Conservation (phyloP, 1,284 basidiomycete species). For the Sanghuangporus weigelae region DNA sequence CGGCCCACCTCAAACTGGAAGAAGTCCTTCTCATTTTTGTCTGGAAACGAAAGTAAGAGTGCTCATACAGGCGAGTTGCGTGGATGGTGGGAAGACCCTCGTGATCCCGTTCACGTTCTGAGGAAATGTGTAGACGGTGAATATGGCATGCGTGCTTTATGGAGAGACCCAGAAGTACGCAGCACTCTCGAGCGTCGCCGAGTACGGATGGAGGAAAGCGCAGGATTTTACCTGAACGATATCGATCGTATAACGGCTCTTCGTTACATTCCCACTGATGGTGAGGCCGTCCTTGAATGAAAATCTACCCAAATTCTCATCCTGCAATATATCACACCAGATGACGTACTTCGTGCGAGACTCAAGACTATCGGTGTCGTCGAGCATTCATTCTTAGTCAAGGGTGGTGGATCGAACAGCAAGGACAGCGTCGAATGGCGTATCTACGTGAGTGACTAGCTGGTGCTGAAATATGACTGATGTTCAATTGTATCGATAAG, state of each 20-base stretch:
- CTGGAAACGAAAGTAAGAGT: slow-evolving; percentile 54
- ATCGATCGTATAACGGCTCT: slow-evolving; percentile 72
- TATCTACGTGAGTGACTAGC: slow-evolving; percentile 40
- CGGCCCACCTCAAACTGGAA: slow-evolving; percentile 69
- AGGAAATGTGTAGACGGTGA: slow-evolving; percentile 42
- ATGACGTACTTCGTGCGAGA: slow-evolving; percentile 66
- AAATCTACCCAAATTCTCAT: too few species aligned
- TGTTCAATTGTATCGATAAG: too few species aligned
- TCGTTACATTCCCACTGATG: slow-evolving; percentile 74
- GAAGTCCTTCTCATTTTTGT: slow-evolving; percentile 49
- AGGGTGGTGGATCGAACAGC: slow-evolving; percentile 46
- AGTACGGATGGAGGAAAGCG: slow-evolving; percentile 70
- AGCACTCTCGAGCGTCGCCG: slow-evolving; percentile 55
- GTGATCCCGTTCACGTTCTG: slow-evolving; percentile 69
- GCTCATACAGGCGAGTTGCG: slow-evolving; percentile 62
- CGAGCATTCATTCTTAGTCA: slow-evolving; percentile 68
- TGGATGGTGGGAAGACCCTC: slow-evolving; percentile 80
- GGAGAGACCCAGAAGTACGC: slow-evolving; percentile 61
- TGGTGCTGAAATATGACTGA: too few species aligned
- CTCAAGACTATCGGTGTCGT: slow-evolving; percentile 73
- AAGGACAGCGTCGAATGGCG: slow-evolving; percentile 64
- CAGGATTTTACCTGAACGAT: slow-evolving; percentile 78
- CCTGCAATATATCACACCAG: too few species aligned
- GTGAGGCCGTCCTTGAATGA: slow-evolving; percentile 22
- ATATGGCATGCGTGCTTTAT: slow-evolving; percentile 61